Evolutionary conservation across 2,329 filamentous ascomycete species (phyloP).

Genomic region (Apiospora rasikravindrae): DNA sequence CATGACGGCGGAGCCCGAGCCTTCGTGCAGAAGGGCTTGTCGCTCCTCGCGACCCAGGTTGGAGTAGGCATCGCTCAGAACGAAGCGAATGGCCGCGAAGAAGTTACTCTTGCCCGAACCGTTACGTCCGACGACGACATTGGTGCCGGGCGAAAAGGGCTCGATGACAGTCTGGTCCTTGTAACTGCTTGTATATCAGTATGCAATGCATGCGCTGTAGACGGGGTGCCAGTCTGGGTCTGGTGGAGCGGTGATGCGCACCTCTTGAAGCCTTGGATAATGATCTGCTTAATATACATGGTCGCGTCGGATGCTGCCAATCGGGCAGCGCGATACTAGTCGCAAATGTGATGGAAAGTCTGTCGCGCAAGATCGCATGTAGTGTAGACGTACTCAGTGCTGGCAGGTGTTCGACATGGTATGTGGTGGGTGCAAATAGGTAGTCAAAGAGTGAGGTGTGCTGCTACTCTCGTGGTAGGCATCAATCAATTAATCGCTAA

Average conservation of each 20-base stretch:
- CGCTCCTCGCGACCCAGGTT: slow-evolving; percentile 96
- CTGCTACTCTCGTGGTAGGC: background rate
- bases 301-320: slow-evolving; percentile 43
- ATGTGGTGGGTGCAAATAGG: background rate
- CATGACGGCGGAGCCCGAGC: slow-evolving; percentile 96
- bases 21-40: slow-evolving; percentile 95
- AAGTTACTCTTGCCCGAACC: slow-evolving; percentile 99
- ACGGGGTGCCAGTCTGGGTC: slow-evolving; percentile 18
- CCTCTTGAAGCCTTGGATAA: slow-evolving; percentile 99
- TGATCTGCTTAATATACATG: slow-evolving; percentile 99
- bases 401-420: background rate
- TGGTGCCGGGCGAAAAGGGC: slow-evolving; percentile 95
- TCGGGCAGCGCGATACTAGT: slow-evolving; percentile 38
- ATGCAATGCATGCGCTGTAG: slow-evolving; percentile 22
- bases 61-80: slow-evolving; percentile 96
- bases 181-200: slow-evolving; percentile 67
- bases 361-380: slow-evolving; percentile 8
- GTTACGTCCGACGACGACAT: slow-evolving; percentile 98
- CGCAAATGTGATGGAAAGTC: slow-evolving; percentile 22
- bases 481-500: background rate
- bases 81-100: slow-evolving; percentile 98
- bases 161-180: slow-evolving; percentile 99
- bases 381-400: background rate
- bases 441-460: background rate
- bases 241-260: slow-evolving; percentile 46